Evolutionary conservation across 441 rosid genomes (phyloP).

Genomic region (Populus trichocarpa): DNA sequence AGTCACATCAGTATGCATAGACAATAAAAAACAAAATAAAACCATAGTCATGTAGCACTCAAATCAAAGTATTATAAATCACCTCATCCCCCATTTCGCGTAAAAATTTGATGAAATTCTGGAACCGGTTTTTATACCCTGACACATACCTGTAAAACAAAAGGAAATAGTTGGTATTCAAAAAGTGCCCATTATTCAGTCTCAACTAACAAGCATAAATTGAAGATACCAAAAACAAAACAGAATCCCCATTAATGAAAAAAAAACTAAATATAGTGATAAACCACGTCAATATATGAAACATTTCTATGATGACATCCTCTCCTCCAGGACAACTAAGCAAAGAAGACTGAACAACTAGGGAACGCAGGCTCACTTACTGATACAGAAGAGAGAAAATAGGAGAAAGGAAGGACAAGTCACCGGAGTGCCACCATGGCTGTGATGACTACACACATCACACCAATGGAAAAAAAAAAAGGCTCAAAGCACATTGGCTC

Average conservation of each 20-base stretch:
- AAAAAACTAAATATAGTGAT: background rate
- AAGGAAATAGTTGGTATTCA: slow-evolving; percentile 15
- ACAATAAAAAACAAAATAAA: background rate
- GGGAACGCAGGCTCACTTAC: no score
- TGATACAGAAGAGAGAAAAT: no score
- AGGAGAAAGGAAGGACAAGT: no score
- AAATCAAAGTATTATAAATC: slow-evolving; percentile 4
- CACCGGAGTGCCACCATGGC: no score
- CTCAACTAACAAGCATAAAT: background rate
- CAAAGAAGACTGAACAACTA: no score
- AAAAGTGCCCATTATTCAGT: background rate
- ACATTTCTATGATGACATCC: background rate
- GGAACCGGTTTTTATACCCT: slow-evolving; percentile 94
- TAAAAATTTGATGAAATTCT: slow-evolving; percentile 84
- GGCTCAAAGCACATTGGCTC: no score
- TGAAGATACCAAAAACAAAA: background rate
- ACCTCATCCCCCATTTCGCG: slow-evolving; percentile 99
- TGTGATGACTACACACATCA: no score
- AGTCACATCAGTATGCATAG: background rate
- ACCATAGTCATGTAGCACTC: background rate
- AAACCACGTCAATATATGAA: background rate
- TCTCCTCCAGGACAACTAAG: background rate
- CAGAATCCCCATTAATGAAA: background rate
- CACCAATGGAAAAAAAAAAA: no score
- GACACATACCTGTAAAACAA: slow-evolving; percentile 78